Percentiles rank a stretch among this genome's conserved stretches.
These are phyloP conservation scores for Colletotrichum graminicola DNA, from an alignment of 2,329 filamentous ascomycete species.

Conservation along the genomic window DNA sequence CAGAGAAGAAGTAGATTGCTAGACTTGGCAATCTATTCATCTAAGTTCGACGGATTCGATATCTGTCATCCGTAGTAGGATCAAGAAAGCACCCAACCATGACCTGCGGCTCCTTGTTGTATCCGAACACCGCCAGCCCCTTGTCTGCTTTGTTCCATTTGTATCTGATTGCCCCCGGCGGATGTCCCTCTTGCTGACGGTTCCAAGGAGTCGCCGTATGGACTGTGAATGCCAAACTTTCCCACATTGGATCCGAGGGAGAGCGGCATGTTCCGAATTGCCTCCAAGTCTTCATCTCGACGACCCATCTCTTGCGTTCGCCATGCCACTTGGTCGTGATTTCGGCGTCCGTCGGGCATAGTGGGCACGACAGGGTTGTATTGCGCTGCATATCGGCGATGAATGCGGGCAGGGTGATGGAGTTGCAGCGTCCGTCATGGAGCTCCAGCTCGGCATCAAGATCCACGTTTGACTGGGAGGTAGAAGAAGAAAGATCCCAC, in stretches of 20 bases:
- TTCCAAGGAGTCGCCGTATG: neutral
- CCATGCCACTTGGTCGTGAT: conserved; percentile 16
- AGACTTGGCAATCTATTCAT: neutral
- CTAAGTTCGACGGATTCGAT: neutral
- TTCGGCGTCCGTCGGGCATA: conserved; percentile 37
- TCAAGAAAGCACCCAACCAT: conserved; percentile 39
- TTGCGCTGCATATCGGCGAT: conserved; percentile 5
- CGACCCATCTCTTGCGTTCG: conserved; percentile 22
- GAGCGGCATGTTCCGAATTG: conserved; percentile 38
- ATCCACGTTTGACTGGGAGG: neutral
- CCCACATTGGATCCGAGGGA: conserved; percentile 35
- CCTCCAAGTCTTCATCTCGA: conserved; percentile 32
- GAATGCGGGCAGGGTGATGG: neutral
- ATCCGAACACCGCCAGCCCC: neutral
- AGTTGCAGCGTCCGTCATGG: neutral
- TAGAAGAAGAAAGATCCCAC: neutral
- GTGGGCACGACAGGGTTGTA: conserved; percentile 30
- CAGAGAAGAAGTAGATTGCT: too few relatives aligned
- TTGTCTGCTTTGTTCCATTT: conserved; percentile 21
- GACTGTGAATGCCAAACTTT: neutral
- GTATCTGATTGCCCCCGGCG: conserved; percentile 21
- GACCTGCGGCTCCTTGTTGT: neutral
- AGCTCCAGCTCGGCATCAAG: neutral
- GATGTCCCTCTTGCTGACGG: neutral
- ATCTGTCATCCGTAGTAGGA: neutral